phyloP scores from a whole-genome alignment of 2,329 filamentous ascomycete species.

The Scytalidium sp. region DNA sequence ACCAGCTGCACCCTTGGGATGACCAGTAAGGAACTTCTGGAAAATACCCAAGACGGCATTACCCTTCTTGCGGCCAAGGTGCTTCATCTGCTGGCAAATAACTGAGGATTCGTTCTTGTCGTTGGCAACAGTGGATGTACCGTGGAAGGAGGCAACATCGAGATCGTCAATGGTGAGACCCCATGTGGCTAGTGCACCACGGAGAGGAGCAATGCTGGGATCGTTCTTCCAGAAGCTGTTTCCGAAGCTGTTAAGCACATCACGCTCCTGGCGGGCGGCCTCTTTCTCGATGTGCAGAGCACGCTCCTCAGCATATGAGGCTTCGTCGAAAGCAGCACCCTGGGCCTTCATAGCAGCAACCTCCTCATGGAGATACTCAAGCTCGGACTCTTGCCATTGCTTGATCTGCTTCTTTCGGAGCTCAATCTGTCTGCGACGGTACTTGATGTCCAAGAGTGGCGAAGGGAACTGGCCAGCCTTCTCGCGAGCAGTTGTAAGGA shows the following conservation, averaged over 20 bases:
- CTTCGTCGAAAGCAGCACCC: slow-evolving; percentile 71
- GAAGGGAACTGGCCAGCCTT: slow-evolving; percentile 89
- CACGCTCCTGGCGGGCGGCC: slow-evolving; percentile 86
- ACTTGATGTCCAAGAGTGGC: slow-evolving; percentile 94
- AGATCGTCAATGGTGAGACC: slow-evolving; percentile 96
- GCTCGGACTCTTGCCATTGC: slow-evolving; percentile 93
- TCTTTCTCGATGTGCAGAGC: slow-evolving; percentile 84
- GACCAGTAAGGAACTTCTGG: slow-evolving; percentile 98
- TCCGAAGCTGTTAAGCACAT: slow-evolving; percentile 86
- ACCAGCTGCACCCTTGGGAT: slow-evolving; percentile 98
- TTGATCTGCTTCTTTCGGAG: slow-evolving; percentile 92
- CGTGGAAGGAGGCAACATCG: slow-evolving; percentile 95
- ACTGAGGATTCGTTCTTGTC: slow-evolving; percentile 99
- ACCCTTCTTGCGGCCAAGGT: slow-evolving; percentile 93
- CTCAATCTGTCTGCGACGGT: slow-evolving; percentile 92
- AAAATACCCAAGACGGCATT: slow-evolving; percentile 96
- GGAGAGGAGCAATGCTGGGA: slow-evolving; percentile 86
- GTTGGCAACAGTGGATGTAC: slow-evolving; percentile 96
- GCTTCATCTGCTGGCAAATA: slow-evolving; percentile 92
- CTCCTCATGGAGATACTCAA: slow-evolving; percentile 91
- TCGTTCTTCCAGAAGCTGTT: slow-evolving; percentile 99
- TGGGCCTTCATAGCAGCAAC: slow-evolving; percentile 86
- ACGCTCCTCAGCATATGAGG: slow-evolving; percentile 83
- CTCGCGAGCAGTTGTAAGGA: slow-evolving; percentile 92
- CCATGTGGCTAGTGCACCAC: slow-evolving; percentile 95